Evolutionary conservation across 441 rosid species (phyloP).

Genomic region (Croton laevigatus): DNA sequence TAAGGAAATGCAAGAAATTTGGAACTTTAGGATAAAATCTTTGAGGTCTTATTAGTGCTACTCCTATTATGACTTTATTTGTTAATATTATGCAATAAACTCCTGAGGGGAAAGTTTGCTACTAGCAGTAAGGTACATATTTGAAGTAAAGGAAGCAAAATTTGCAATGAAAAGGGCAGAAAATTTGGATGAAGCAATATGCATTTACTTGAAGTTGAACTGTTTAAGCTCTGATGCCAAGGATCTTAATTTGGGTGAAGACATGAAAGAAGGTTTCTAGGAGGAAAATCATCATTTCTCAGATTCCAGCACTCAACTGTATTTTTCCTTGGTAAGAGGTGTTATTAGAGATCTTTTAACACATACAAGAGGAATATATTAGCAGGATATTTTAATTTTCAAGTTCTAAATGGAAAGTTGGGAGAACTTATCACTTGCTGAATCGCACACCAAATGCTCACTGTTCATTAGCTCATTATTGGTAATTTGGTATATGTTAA

Average conservation of each 20-base stretch:
- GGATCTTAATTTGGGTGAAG: not conserved
- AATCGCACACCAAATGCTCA: not conserved
- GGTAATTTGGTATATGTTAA: not conserved
- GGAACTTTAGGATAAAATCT: not conserved
- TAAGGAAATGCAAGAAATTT: not conserved
- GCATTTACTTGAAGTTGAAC: slow-evolving; percentile 1
- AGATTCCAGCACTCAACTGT: not conserved
- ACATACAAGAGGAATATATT: not conserved
- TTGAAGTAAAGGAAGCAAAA: slow-evolving; percentile 7
- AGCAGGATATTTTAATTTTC: not conserved
- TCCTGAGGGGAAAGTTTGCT: not conserved
- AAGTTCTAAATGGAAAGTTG: not conserved
- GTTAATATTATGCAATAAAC: not conserved
- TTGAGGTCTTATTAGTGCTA: not conserved
- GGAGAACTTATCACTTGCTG: slow-evolving; percentile 2
- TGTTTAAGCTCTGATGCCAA: not conserved
- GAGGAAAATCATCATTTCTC: not conserved
- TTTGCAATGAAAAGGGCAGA: not conserved
- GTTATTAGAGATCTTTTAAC: too few relatives aligned
- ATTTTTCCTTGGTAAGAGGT: not conserved
- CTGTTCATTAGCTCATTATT: not conserved
- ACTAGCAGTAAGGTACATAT: not conserved
- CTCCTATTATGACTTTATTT: not conserved
- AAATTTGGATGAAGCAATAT: not conserved
- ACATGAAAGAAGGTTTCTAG: not conserved